These are phyloP conservation scores for Nitzschia putrida DNA, from an alignment of 108 stramenopile genomes.

Conservation along the genomic window DNA sequence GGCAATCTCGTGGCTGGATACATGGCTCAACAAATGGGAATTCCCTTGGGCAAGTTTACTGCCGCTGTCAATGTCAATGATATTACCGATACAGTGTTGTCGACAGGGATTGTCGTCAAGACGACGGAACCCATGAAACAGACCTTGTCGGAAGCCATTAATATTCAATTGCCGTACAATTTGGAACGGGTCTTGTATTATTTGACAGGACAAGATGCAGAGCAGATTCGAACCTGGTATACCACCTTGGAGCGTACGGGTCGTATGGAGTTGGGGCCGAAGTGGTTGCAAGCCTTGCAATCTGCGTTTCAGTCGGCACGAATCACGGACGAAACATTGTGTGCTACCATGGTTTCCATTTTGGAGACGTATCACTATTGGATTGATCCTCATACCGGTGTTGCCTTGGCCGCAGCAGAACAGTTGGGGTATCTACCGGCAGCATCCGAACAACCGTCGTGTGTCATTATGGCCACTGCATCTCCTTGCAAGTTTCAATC, in stretches of 20 bases:
- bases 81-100: constrained; percentile 64
- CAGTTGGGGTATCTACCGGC: constrained; percentile 50
- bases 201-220: constrained; percentile 52
- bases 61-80: constrained; percentile 84
- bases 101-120: constrained; percentile 53
- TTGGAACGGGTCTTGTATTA: constrained; percentile 86
- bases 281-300: constrained; percentile 51
- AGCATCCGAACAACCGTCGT: constrained; percentile 9
- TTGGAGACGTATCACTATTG: constrained; percentile 44
- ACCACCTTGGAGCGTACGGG: constrained; percentile 41
- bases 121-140: constrained; percentile 51
- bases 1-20: constrained; percentile 77
- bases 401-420: constrained; percentile 74
- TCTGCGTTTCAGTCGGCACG: constrained; percentile 68
- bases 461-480: constrained; percentile 79
- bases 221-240: constrained; percentile 63
- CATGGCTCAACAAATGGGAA: constrained; percentile 78
- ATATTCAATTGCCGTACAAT: constrained; percentile 90
- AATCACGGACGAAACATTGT: constrained; percentile 81
- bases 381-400: constrained; percentile 86
- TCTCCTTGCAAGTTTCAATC: constrained; percentile 85
- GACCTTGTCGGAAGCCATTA: constrained; percentile 87
- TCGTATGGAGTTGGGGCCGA: constrained; percentile 24
- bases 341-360: constrained; percentile 39
- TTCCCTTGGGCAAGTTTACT: constrained; percentile 68